Evolutionary conservation across 805 yeast genomes (phyloP).

Genomic region (Naumovozyma dairenensis): DNA sequence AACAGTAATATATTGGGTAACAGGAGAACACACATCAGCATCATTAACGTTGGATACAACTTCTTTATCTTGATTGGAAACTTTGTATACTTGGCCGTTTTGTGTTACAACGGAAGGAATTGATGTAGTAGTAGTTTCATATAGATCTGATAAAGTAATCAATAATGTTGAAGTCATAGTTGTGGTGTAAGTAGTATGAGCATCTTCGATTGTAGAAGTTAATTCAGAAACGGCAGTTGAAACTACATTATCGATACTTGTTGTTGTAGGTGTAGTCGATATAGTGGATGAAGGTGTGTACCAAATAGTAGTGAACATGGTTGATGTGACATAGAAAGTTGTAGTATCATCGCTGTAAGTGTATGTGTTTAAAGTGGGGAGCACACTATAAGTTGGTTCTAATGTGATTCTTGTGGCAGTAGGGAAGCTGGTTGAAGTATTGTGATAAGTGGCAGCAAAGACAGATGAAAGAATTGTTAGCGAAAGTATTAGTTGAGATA

Average conservation of each 20-base stretch:
- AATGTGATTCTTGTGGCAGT: constrained; percentile 14
- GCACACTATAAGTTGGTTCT: constrained; percentile 16
- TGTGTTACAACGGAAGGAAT: not conserved
- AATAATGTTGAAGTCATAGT: constrained; percentile 14
- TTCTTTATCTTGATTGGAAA: too few species aligned
- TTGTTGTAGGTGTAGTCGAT: not conserved
- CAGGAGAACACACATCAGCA: constrained; percentile 2
- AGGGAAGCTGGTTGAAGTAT: too few species aligned
- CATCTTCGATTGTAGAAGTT: constrained; percentile 3
- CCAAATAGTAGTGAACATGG: constrained; percentile 16
- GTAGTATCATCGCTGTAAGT: constrained; percentile 20
- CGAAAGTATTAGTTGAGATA: too few species aligned
- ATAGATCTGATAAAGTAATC: constrained; percentile 2
- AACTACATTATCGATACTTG: not conserved
- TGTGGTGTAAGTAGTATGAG: constrained; percentile 11
- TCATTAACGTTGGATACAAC: not conserved
- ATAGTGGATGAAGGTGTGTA: constrained; percentile 6
- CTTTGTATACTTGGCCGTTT: too few species aligned
- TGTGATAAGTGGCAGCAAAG: too few species aligned
- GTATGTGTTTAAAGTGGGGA: constrained; percentile 8
- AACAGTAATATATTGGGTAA: constrained; percentile 14
- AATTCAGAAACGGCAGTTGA: constrained; percentile 1
- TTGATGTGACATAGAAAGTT: constrained; percentile 19
- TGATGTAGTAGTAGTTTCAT: constrained; percentile 1
- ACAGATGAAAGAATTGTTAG: too few species aligned